Evolutionary conservation across 805 yeast genomes (phyloP), one percentile per base, ranked within the genome.

Genomic region (Metschnikowia colocasiae): DNA sequence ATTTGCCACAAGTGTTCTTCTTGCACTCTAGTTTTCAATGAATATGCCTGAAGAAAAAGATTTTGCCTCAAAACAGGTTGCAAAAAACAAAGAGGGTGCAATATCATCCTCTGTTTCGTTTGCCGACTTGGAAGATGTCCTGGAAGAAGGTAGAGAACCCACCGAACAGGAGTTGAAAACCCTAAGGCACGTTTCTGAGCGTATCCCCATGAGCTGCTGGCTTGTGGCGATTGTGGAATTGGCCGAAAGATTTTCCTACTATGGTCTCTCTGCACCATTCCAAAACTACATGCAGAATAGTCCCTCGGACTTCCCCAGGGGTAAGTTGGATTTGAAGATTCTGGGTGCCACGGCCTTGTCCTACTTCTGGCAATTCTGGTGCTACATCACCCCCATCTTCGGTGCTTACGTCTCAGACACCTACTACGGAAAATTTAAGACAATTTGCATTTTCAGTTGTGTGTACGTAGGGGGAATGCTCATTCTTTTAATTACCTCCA

Each of bases 371-470:
- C 49, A 46, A 30, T 53, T 53, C 22, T 53, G 55, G 56, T 45
- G 55, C 38, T 53, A 43, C 38, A 9, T 40, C 13, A 38, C 53
- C 4, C 53, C 56, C 1, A 41, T 53, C 10, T 8, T 53, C n/a
- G 55, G 56, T 12, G 56, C 55, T 3, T 48, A 80, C 64, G 55
- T 85, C 31, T 82, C 94, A 45, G 95, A 87, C 65, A 79, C 85
- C 53, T 81, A 71, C 64, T 76, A 78, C 70, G 94, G 94, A 51
- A 83, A 84, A 62, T 81, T 75, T 67, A 79, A 75, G 53, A 82
- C 92, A 33, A 84, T 87, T 57, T 73, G 78, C 58, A 69, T 75
- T 33, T 83, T 82, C 57, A 70, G 83, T 40, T 73, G 72, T 45
- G 59, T 83, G 45, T 86, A 86, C 63, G 67, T 81, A 12, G 49